These are phyloP conservation scores for Abelmoschus esculentus DNA, from an alignment of 345 rosid species.

Conservation along the genomic window DNA sequence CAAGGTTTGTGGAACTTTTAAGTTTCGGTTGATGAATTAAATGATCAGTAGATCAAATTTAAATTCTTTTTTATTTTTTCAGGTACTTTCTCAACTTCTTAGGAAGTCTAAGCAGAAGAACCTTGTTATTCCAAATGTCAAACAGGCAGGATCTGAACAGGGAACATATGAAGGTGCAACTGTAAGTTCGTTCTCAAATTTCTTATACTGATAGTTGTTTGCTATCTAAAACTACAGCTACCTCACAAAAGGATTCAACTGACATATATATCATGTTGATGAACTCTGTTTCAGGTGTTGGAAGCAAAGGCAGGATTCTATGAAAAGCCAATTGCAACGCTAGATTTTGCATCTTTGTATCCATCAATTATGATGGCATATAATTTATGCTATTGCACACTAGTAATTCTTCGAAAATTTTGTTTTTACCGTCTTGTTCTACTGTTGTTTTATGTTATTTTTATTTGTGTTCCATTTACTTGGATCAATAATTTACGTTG, in stretches of 20 bases:
- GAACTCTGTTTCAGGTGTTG: conserved; percentile 51
- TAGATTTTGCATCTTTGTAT: conserved; percentile 95
- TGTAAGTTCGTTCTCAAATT: conserved; percentile 46
- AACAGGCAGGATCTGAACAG: conserved; percentile 85
- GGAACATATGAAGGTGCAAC: conserved; percentile 98
- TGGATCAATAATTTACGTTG: background rate
- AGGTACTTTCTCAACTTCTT: conserved; percentile 97
- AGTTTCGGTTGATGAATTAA: background rate
- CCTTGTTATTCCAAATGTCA: conserved; percentile 81
- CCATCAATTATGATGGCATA: conserved; percentile 99
- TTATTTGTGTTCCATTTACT: background rate
- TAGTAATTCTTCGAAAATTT: conserved; percentile 43
- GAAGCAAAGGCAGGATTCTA: conserved; percentile 90
- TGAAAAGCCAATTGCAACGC: conserved; percentile 89
- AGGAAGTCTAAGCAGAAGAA: conserved; percentile 87
- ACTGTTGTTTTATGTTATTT: background rate
- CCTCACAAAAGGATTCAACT: background rate
- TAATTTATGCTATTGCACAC: conserved; percentile 89
- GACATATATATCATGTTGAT: background rate
- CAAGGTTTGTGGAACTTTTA: conserved; percentile 40
- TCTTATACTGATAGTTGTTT: background rate
- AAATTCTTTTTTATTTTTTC: conserved; percentile 12
- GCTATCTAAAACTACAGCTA: background rate
- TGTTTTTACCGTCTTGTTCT: conserved; percentile 5
- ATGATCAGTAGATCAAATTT: background rate